A percentile compares a stretch with the other conserved stretches of the same genome.
Evolutionary conservation across 139 green algal species (phyloP).

Genomic region (Volvox reticuliferus): DNA sequence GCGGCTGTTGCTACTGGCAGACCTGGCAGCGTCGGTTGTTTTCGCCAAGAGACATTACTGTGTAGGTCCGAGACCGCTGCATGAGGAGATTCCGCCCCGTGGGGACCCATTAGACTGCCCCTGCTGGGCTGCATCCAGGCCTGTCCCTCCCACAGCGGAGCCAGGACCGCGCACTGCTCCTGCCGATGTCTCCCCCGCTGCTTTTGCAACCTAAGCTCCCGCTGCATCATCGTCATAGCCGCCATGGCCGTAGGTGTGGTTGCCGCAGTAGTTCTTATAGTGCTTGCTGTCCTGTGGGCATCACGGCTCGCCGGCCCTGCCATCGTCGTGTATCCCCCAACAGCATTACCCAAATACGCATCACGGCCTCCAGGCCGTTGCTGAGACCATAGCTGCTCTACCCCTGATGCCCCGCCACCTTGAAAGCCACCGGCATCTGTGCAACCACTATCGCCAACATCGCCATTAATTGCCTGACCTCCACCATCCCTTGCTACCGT

Average conservation of each 20-base stretch:
- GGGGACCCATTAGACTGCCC: neutral
- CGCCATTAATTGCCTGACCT: neutral
- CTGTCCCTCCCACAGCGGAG: constrained; percentile 15
- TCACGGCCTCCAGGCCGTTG: neutral
- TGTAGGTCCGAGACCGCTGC: neutral
- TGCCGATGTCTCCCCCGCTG: neutral
- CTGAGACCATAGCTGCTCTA: no score
- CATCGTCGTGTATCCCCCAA: neutral
- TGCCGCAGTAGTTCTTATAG: no score
- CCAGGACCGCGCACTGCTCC: neutral
- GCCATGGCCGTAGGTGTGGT: neutral
- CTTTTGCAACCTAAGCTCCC: no score
- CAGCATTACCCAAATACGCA: no score
- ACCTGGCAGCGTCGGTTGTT: neutral
- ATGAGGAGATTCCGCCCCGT: neutral
- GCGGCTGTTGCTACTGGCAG: neutral
- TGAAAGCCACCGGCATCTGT: no score
- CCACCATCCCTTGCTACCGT: no score
- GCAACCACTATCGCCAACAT: neutral
- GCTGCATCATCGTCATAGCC: neutral
- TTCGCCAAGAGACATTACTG: neutral
- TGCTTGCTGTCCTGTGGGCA: neutral
- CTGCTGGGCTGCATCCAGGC: neutral
- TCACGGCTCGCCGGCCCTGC: no score
- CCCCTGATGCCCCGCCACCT: no score